Conservation (phyloP, 305 asterid species). For the Solanum hybrid region DNA sequence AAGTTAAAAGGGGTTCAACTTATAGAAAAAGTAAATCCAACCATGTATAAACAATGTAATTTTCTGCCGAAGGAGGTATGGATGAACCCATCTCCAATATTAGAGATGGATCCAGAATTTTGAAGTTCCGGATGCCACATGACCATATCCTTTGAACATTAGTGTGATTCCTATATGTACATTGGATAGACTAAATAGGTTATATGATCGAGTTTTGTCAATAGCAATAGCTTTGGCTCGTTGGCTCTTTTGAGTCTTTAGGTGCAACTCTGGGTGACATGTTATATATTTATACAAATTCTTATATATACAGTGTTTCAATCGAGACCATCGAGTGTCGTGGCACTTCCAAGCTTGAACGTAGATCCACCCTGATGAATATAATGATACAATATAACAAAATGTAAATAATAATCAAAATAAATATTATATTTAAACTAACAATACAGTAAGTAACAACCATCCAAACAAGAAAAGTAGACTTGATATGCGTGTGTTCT, state of each 20-base stretch:
- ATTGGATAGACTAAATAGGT: background rate
- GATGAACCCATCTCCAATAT: background rate
- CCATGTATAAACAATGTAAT: background rate
- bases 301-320: background rate
- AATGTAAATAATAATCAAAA: no score
- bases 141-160: background rate
- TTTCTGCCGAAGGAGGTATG: background rate
- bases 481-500: background rate
- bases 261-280: background rate
- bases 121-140: background rate
- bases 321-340: background rate
- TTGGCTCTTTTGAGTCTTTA: background rate
- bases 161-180: background rate
- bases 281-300: background rate
- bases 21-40: background rate
- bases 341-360: background rate
- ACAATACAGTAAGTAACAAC: background rate
- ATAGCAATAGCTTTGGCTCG: background rate
- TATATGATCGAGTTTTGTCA: background rate
- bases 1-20: background rate
- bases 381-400: no score
- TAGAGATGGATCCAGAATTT: no score
- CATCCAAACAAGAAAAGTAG: background rate
- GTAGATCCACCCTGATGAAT: background rate
- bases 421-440: no score